Evolutionary conservation across 139 green algal genomes (phyloP), one percentile per base, ranked within the genome.

Genomic region (Pseudopediastrum boryanum): DNA sequence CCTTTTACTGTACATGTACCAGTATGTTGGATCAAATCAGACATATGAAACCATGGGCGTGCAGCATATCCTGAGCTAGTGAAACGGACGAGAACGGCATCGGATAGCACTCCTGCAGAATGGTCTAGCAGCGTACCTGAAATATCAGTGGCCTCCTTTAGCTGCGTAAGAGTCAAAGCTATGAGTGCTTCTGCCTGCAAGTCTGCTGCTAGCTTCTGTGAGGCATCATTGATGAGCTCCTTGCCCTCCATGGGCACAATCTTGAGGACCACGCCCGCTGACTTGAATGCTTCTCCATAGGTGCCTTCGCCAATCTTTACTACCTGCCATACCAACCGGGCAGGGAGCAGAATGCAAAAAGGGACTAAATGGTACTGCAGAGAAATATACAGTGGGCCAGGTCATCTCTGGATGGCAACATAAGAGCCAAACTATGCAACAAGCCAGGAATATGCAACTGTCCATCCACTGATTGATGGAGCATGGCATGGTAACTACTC

Each of bases 241-340:
- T 72, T 54, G 13, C 95, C 95, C 68, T 96, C 96, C 75, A 99
- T 94, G n/a, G 96, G 96, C 42, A 99, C 89, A 41, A 99, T 89
- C 79, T 98, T 98, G 82, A 96, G 79, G 48, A 97, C 68, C 10
- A 81, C 59, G 43, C 71, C 74, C 3, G 70, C 75, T 13, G 77
- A 79, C 61, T 85, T 91, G 79, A 94, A 97, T 7, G 83, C 94
- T 78, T 98, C 94, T 10, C 92, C 96, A 83, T 95, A 98, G 21
- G 93, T 98, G 46, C 96, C 95, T 80, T 99, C 95, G 2, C 95
- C 94, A 16, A 96, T 82, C 81, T 82, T 82, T 1, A 69, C 33
- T 5, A 66, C 19, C 56, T 74, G 51, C 62, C n/a, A n/a, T 25
- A 2, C 33, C 91, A 94, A 35, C 27, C 65, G 23, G 85, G 43